Base-by-base conservation (phyloP, 257 asterid genomes). In the Perilla frutescens region DNA sequence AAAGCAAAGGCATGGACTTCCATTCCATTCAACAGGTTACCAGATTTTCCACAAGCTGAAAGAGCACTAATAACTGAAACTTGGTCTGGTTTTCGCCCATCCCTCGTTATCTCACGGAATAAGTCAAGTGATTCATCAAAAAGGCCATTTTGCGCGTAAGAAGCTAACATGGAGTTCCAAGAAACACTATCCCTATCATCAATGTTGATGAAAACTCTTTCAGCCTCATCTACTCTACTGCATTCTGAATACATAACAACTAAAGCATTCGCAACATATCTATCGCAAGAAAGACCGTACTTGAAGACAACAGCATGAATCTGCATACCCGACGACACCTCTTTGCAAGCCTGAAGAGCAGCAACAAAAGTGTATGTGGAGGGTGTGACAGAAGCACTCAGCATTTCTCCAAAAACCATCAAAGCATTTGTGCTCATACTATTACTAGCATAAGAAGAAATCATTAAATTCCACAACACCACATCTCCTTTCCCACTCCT, bases 161-260 rank as follows among this genome's bases (percentile, higher is more conserved):
- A 90, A 41, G 91, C 83, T 51, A 93, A 54, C 96, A 93, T 87
- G 60, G 98, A 85, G 71, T 93, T 93, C 94, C 94, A 85, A 44
- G 96, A 80, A 83, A 93, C 74, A 73, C 62, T 80, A 80, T 93
- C 96, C 75, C 79, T 82, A 71, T 85, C 85, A 57, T 53, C 75
- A 51, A 79, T 83, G 41, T 62, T 59, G 53, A 8, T 12, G 60
- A 93, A 91, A 44, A 91, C 65, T 76, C 70, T 81, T 29, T 77
- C 79, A 74, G 97, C 96, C 60, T 87, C 91, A 44, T 81, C 80
- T 75, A 84, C 66, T 77, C 82, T 81, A 57, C 69, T 45, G 82
- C 85, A 87, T 76, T 80, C 81, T 5, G 87, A 60, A 68, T 87
- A 93, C 97, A 88, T 85, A 60, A 86, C 88, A 55, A 87, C 71